phyloP scores from a whole-genome alignment of 2,329 filamentous ascomycete species.

The Colletotrichum caudatum region DNA sequence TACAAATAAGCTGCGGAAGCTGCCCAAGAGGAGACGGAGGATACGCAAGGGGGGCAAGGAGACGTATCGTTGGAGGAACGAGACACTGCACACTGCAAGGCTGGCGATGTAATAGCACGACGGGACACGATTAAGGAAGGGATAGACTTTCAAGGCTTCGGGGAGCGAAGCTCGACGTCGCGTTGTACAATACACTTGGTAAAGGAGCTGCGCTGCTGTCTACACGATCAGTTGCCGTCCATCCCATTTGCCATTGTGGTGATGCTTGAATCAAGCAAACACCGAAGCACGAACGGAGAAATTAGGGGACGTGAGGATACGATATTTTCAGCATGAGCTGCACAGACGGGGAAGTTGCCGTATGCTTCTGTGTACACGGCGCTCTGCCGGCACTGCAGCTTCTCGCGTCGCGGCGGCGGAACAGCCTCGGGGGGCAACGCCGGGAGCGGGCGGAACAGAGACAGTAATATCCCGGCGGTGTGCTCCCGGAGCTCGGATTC shows the following conservation, averaged over 20 bases:
- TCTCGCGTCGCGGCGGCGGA: background rate
- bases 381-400: background rate
- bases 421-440: background rate
- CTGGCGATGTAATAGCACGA: conserved; percentile 24
- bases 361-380: background rate
- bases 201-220: conserved; percentile 23
- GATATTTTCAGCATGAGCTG: background rate
- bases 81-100: conserved; percentile 26
- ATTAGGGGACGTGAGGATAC: background rate
- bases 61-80: background rate
- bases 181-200: conserved; percentile 42
- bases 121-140: conserved; percentile 23
- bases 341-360: background rate
- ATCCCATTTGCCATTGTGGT: background rate
- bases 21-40: conserved; percentile 29
- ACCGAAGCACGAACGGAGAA: background rate
- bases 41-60: background rate
- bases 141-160: conserved; percentile 36
- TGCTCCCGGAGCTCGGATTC: background rate
- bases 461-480: background rate
- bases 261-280: background rate
- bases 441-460: background rate
- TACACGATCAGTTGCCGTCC: background rate
- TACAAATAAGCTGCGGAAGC: conserved; percentile 73
- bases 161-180: conserved; percentile 30